phyloP scores from a whole-genome alignment of 805 yeast genomes.

The Cyberlindnera mycetangii region DNA sequence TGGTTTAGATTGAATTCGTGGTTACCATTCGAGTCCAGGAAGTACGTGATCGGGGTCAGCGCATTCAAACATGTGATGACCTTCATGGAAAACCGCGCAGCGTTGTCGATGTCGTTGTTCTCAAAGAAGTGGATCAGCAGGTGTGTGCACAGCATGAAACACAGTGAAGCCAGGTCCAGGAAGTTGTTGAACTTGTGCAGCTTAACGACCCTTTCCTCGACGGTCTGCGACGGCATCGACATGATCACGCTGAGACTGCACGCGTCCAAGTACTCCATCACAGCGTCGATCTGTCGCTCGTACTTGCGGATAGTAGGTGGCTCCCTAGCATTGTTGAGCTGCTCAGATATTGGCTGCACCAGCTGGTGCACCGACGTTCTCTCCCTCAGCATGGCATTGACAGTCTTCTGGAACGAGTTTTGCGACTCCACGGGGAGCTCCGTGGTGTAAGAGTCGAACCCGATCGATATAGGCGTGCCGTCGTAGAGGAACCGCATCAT shows the following conservation, averaged over 20 bases:
- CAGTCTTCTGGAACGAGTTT: constrained; percentile 1
- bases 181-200: constrained; percentile 11
- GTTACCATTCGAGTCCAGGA: constrained; percentile 10
- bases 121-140: constrained; percentile 7
- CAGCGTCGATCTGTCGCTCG: constrained; percentile 5
- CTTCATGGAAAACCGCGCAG: constrained; percentile 10
- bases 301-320: constrained; percentile 9
- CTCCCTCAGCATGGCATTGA: constrained; percentile 6
- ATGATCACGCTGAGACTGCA: constrained; percentile 7
- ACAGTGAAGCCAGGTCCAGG: constrained; percentile 6
- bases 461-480: constrained; percentile 17
- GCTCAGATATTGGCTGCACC: constrained; percentile 6
- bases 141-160: constrained; percentile 4
- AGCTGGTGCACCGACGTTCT: constrained; percentile 6
- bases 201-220: constrained; percentile 3
- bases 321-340: constrained; percentile 4
- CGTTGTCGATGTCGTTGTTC: constrained; percentile 5
- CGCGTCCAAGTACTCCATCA: constrained; percentile 8
- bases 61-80: constrained; percentile 9
- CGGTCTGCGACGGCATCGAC: constrained; percentile 8
- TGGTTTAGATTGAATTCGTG: constrained; percentile 11
- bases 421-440: constrained; percentile 4
- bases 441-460: constrained; percentile 9
- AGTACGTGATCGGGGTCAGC: constrained; percentile 9
- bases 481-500: constrained; percentile 17